These are phyloP conservation scores for Bothriochloa decipiens DNA, from an alignment of 176 grass and related monocot genomes.

Conservation along the genomic window DNA sequence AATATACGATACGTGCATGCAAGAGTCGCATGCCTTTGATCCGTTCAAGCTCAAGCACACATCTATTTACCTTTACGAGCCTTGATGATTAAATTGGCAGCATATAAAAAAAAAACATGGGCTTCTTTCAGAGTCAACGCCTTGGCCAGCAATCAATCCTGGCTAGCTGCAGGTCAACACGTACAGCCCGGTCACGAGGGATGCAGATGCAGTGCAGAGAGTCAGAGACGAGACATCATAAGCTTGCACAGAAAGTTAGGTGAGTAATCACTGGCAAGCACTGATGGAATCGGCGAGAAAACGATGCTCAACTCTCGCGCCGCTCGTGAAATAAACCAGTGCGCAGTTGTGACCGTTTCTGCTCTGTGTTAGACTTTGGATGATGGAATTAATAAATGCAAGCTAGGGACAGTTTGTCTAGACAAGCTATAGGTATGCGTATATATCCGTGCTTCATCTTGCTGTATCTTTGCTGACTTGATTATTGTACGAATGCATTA, in stretches of 20 bases:
- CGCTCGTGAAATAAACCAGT: conserved; percentile 11
- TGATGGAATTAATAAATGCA: background rate
- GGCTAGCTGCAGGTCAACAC: conserved; percentile 33
- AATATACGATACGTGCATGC: background rate
- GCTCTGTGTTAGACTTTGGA: background rate
- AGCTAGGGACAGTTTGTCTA: background rate
- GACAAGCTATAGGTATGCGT: background rate
- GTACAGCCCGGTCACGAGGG: background rate
- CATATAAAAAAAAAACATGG: background rate
- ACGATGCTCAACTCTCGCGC: background rate
- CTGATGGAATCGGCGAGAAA: background rate
- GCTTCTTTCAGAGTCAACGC: conserved; percentile 23
- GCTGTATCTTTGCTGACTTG: background rate
- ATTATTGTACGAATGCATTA: background rate
- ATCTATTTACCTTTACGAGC: background rate
- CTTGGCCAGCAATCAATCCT: conserved; percentile 42
- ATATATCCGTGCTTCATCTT: background rate
- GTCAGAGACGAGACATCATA: background rate
- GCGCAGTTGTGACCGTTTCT: no score
- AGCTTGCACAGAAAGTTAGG: background rate
- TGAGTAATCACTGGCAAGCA: background rate
- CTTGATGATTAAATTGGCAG: background rate
- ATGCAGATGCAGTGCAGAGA: background rate
- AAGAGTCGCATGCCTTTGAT: background rate
- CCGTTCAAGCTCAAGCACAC: conserved; percentile 25